Conservation (phyloP, 1,139 yeast species). For the Yamadazyma diddensiae region DNA sequence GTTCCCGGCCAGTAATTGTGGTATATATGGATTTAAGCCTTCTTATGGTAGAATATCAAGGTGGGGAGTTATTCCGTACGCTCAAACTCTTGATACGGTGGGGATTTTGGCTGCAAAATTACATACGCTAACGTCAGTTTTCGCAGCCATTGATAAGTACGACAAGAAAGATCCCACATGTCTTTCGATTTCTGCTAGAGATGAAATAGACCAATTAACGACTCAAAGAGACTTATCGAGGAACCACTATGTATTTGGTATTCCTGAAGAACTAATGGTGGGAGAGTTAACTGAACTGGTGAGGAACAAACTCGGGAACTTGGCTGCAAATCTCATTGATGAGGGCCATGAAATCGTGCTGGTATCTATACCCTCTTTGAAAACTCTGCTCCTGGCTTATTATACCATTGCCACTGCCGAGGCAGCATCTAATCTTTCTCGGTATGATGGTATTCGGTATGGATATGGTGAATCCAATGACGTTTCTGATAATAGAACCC, state of each 20-base stretch:
- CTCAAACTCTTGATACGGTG: conserved; percentile 92
- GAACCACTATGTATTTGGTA: conserved; percentile 50
- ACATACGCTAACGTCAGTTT: conserved; percentile 46
- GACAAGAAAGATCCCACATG: conserved; percentile 86
- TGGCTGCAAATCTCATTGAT: conserved; percentile 40
- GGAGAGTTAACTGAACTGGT: conserved; percentile 52
- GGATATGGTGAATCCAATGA: conserved; percentile 45
- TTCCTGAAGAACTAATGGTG: conserved; percentile 64
- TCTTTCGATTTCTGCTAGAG: conserved; percentile 38
- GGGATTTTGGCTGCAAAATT: conserved; percentile 67
- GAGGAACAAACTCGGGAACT: conserved; percentile 42
- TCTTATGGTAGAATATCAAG: conserved; percentile 88
- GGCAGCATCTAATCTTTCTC: conserved; percentile 85
- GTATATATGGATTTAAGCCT: conserved; percentile 85
- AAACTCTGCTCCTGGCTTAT: conserved; percentile 73
- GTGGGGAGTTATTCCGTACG: conserved; percentile 90
- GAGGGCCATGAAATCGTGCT: conserved; percentile 56
- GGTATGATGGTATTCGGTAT: conserved; percentile 88
- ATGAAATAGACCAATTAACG: conserved; percentile 15
- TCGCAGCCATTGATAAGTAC: conserved; percentile 49
- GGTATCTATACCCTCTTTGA: conserved; percentile 69
- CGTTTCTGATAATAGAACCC: conserved; percentile 58
- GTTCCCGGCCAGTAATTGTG: conserved; percentile 86
- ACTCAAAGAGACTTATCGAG: conserved; percentile 9
- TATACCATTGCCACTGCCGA: conserved; percentile 90